Percentiles rank a stretch among this genome's conserved stretches.
Conservation (phyloP, 441 rosid genomes). For the Sinapis alba region DNA sequence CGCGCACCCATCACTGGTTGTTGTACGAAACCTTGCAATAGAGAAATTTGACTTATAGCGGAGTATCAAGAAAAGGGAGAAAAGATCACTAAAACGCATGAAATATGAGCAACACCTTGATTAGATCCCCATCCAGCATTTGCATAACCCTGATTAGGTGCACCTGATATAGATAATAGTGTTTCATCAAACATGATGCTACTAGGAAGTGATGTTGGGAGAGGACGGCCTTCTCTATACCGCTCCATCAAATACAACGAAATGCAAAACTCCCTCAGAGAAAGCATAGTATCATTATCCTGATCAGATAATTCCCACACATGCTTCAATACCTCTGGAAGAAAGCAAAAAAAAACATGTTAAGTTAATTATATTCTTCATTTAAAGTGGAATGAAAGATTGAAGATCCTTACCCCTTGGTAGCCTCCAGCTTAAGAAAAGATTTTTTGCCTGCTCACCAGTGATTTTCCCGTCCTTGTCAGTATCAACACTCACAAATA, state of each 20-base stretch:
- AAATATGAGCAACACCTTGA: slow-evolving; percentile 56
- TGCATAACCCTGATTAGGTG: slow-evolving; percentile 64
- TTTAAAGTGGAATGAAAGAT: slow-evolving; percentile 9
- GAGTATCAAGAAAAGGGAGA: slow-evolving; percentile 16
- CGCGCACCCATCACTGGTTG: slow-evolving; percentile 63
- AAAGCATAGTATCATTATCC: slow-evolving; percentile 95
- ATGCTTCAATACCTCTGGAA: slow-evolving; percentile 86
- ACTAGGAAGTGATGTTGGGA: slow-evolving; percentile 80
- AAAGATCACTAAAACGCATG: slow-evolving; percentile 23
- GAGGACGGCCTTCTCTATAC: slow-evolving; percentile 86
- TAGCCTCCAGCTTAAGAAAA: slow-evolving; percentile 94
- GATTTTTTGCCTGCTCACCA: slow-evolving; percentile 90
- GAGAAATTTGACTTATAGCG: neutral
- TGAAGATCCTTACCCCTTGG: slow-evolving; percentile 71
- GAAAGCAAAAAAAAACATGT: slow-evolving; percentile 37
- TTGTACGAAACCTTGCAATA: slow-evolving; percentile 70
- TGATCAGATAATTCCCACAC: slow-evolving; percentile 98
- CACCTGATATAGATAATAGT: slow-evolving; percentile 79
- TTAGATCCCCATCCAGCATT: slow-evolving; percentile 76
- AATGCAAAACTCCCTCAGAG: slow-evolving; percentile 94
- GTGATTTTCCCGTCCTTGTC: slow-evolving; percentile 94
- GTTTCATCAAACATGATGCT: slow-evolving; percentile 85
- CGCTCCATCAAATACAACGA: slow-evolving; percentile 97
- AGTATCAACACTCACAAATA: slow-evolving; percentile 85
- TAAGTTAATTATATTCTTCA: neutral